Evolutionary conservation across 345 rosid species (phyloP), one percentile per base, ranked within the genome.

Genomic region (Salix purpurea): DNA sequence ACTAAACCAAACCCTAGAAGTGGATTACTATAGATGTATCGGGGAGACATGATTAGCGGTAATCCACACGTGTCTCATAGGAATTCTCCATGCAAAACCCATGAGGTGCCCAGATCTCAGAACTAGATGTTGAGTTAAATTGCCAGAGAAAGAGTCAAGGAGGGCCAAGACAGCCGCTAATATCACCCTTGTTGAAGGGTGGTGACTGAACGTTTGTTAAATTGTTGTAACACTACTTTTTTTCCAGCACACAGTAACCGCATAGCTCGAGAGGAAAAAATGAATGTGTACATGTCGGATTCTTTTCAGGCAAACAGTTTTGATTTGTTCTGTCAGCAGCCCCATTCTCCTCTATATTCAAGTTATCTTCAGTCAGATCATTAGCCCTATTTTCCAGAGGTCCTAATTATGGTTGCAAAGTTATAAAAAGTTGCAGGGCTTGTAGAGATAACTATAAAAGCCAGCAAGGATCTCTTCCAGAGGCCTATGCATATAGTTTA

Each of bases 1-100:
- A 88, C 83, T n/a, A 88, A 88, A 84, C 91, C 89, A 64, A 83
- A 74, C 1, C 19, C 73, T 30, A 80, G 87, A 82, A 77, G 82
- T 10, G 32, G 40, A 8, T 21, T 74, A 2, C 62, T 70, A 36
- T 81, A 54, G 62, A 69, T 39, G 65, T 26, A 58, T 30, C 13
- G 11, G 4, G 34, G 7, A 26, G 7, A 26, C 1, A 30, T 34
- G 52, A 10, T 21, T 21, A 40, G 13, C 37, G 13, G 26, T 26
- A 12, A 14, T 16, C 6, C 32, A 46, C 52, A 16, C 1, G n/a
- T 18, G n/a, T 1, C 28, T 46, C 18, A 19, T 15, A 50, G 65
- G 62, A 66, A 66, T 30, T 14, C 16, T 34, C 3, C 39, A 21
- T 50, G 77, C 69, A 65, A 12, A 65, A 40, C 64, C 36, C n/a